Evolutionary conservation across 75 land plant species (phyloP).

Genomic region (Sequoia sempervirens): DNA sequence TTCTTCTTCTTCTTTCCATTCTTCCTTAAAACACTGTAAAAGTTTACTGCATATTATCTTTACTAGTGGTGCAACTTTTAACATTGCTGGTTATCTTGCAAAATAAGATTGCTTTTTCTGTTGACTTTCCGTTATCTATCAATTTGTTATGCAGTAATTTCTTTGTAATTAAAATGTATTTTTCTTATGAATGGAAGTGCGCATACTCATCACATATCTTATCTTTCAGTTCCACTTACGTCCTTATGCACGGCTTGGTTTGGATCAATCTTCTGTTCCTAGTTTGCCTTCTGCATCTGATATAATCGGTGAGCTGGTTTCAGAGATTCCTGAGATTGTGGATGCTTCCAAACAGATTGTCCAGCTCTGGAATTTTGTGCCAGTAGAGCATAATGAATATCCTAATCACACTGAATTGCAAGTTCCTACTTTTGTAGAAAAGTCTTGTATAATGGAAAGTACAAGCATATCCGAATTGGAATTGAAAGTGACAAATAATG

Average conservation of each 20-base stretch:
- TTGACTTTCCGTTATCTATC: background rate
- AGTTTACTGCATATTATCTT: background rate
- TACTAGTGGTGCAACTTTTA: background rate
- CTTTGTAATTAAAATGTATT: background rate
- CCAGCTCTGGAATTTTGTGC: conserved; percentile 38
- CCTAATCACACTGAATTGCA: conserved; percentile 7
- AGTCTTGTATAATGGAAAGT: conserved; percentile 40
- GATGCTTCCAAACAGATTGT: conserved; percentile 50
- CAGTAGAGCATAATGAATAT: background rate
- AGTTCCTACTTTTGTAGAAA: conserved; percentile 25
- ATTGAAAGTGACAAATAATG: background rate
- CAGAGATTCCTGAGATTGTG: conserved; percentile 71
- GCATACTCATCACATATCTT: background rate
- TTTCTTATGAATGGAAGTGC: background rate
- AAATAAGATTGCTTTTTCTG: background rate
- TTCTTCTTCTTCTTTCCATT: background rate
- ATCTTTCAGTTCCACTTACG: conserved; percentile 80
- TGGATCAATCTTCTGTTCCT: conserved; percentile 72
- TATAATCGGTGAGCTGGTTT: conserved; percentile 43
- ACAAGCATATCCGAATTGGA: background rate
- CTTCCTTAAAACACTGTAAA: background rate
- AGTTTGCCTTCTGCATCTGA: conserved; percentile 17
- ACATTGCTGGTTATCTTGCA: background rate
- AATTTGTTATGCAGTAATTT: background rate
- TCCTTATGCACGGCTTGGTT: conserved; percentile 69